phyloP scores from a whole-genome alignment of 2,329 filamentous ascomycete genomes.

The Fusarium pseudocircinatum region DNA sequence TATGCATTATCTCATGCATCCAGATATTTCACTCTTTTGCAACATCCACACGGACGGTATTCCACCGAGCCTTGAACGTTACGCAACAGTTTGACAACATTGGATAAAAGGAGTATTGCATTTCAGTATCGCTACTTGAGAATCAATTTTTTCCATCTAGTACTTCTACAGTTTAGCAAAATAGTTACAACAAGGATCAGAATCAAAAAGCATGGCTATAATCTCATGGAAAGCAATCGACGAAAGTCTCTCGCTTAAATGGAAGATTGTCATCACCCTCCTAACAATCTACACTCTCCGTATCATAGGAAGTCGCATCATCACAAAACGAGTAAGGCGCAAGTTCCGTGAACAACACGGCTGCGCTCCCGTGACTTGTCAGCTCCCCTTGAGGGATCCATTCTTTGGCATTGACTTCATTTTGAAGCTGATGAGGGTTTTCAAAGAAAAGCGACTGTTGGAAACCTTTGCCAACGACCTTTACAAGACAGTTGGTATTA shows the following conservation, averaged over 20 bases:
- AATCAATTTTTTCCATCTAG: background rate
- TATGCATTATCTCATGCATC: background rate
- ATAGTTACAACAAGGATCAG: background rate
- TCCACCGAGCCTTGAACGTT: background rate
- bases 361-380: background rate
- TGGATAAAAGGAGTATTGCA: background rate
- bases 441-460: background rate
- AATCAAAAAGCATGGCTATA: background rate
- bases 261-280: background rate
- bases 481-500: background rate
- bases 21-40: accelerated
- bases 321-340: background rate
- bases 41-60: background rate
- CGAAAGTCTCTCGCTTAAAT: background rate
- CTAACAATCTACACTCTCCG: background rate
- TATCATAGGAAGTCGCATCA: background rate
- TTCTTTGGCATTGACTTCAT: background rate
- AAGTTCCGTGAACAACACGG: background rate
- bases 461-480: background rate
- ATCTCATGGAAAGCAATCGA: background rate
- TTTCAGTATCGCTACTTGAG: background rate
- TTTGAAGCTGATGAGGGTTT: background rate
- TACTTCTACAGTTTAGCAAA: background rate
- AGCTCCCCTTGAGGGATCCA: background rate
- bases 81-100: background rate